Conservation (phyloP, 192 early-diverging fungal genomes). For the Linderina pennispora region DNA sequence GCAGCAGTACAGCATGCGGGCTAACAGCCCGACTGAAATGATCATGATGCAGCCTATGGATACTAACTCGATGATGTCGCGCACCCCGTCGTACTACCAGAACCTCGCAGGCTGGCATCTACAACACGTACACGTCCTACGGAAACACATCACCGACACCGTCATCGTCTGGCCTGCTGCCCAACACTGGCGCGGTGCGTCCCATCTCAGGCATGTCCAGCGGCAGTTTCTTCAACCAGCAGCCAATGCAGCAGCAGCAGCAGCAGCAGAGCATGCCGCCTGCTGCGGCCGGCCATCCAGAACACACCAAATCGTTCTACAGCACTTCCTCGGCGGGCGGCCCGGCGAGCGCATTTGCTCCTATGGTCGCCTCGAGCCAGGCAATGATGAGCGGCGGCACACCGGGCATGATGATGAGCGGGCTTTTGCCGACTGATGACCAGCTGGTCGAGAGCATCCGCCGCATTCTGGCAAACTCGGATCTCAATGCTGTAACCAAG, state of each 20-base stretch:
- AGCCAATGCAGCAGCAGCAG: conserved; percentile 8
- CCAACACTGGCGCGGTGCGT: background rate
- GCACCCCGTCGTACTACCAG: conserved; percentile 18
- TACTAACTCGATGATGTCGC: conserved; percentile 9
- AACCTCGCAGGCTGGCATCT: too few relatives aligned
- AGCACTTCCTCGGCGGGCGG: conserved; percentile 13
- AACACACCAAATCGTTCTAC: conserved; percentile 24
- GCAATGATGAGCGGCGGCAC: conserved; percentile 19
- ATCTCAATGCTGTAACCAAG: conserved; percentile 73
- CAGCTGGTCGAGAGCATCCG: conserved; percentile 63
- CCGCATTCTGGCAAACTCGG: conserved; percentile 58
- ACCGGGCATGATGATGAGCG: conserved; percentile 35
- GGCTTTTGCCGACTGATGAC: conserved; percentile 55
- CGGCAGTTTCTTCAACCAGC: background rate
- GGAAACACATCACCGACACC: too few relatives aligned
- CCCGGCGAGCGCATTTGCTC: conserved; percentile 13
- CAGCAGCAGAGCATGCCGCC: conserved; percentile 8
- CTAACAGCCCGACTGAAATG: conserved; percentile 10
- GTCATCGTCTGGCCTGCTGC: too few relatives aligned
- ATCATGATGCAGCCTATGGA: conserved; percentile 4
- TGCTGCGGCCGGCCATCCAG: too few relatives aligned
- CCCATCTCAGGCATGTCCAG: background rate
- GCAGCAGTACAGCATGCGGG: conserved; percentile 18
- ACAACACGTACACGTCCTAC: too few relatives aligned
- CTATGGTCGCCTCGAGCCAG: conserved; percentile 1